Evolutionary conservation across 1,284 basidiomycete species (phyloP).

Genomic region (Takashimella koratensis): DNA sequence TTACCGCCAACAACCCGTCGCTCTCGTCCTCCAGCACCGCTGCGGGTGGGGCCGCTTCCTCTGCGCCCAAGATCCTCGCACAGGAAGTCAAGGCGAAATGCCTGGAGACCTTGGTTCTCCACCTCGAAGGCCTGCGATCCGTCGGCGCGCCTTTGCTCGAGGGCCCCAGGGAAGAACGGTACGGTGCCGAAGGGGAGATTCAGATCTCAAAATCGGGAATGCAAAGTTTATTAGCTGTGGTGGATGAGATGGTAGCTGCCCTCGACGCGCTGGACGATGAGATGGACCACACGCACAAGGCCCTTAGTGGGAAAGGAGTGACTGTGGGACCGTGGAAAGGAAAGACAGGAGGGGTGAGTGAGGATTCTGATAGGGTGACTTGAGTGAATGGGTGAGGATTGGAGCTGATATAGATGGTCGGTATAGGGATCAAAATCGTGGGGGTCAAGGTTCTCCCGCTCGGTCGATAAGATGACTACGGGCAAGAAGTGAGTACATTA

Average conservation of each 20-base stretch:
- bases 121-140: conserved; percentile 26
- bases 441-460: conserved; percentile 75
- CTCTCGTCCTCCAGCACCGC: background rate
- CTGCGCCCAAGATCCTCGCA: conserved; percentile 23
- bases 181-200: conserved; percentile 50
- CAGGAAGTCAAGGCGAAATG: conserved; percentile 35
- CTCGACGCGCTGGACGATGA: conserved; percentile 75
- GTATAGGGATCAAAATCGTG: conserved; percentile 53
- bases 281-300: conserved; percentile 79
- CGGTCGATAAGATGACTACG: conserved; percentile 85
- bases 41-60: background rate
- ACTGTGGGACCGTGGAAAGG: conserved; percentile 58
- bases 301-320: conserved; percentile 85
- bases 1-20: background rate
- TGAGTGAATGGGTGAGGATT: background rate
- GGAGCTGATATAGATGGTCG: conserved; percentile 7
- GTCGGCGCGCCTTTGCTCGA: conserved; percentile 55
- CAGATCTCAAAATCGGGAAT: conserved; percentile 35
- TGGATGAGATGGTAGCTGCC: conserved; percentile 55
- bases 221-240: conserved; percentile 39
- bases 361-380: background rate
- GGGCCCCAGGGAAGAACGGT: conserved; percentile 53
- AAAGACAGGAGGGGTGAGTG: conserved; percentile 64
- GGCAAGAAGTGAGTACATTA: conserved; percentile 84
- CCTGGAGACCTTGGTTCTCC: conserved; percentile 26